phyloP scores from a whole-genome alignment of 306 rosid genomes.

The Dryas drummondii region DNA sequence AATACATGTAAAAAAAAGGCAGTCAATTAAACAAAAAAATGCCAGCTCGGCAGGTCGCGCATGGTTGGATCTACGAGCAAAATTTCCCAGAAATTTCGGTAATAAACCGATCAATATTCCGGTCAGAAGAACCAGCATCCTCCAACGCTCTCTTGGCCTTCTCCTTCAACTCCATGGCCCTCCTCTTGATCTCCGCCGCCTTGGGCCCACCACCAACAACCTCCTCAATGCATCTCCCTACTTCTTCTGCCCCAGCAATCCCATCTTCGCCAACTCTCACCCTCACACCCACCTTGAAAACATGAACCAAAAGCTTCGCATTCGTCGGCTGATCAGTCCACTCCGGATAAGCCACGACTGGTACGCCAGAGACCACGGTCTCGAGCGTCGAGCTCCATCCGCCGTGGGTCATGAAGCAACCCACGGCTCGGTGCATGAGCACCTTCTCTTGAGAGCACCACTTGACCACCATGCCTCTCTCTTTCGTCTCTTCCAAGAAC shows the following conservation, averaged over 20 bases:
- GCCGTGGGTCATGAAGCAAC: slow-evolving; percentile 56
- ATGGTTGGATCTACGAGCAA: neutral
- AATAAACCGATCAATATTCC: slow-evolving; percentile 37
- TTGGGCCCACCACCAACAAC: slow-evolving; percentile 49
- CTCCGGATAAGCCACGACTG: slow-evolving; percentile 50
- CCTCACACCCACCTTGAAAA: slow-evolving; percentile 44
- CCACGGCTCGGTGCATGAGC: slow-evolving; percentile 52
- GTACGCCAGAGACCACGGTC: slow-evolving; percentile 45
- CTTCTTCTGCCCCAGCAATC: slow-evolving; percentile 31
- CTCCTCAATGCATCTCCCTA: slow-evolving; percentile 47
- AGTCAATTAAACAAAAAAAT: too few relatives aligned
- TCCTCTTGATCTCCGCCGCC: slow-evolving; percentile 34
- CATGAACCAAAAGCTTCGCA: slow-evolving; percentile 42
- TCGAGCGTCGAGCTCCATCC: slow-evolving; percentile 69
- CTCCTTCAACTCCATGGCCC: slow-evolving; percentile 40
- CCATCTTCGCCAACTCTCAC: slow-evolving; percentile 33
- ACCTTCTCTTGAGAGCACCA: slow-evolving; percentile 71
- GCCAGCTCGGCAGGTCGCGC: too few relatives aligned
- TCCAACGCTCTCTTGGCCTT: slow-evolving; percentile 31
- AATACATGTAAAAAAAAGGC: too few relatives aligned
- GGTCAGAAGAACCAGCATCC: slow-evolving; percentile 49
- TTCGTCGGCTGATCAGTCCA: slow-evolving; percentile 64
- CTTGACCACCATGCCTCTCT: slow-evolving; percentile 39
- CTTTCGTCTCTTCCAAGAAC: slow-evolving; percentile 39
- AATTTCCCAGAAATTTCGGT: slow-evolving; percentile 15